These are phyloP conservation scores for Coleophoma eucalyptorum DNA, from an alignment of 2,329 filamentous ascomycete genomes.

Conservation along the genomic window DNA sequence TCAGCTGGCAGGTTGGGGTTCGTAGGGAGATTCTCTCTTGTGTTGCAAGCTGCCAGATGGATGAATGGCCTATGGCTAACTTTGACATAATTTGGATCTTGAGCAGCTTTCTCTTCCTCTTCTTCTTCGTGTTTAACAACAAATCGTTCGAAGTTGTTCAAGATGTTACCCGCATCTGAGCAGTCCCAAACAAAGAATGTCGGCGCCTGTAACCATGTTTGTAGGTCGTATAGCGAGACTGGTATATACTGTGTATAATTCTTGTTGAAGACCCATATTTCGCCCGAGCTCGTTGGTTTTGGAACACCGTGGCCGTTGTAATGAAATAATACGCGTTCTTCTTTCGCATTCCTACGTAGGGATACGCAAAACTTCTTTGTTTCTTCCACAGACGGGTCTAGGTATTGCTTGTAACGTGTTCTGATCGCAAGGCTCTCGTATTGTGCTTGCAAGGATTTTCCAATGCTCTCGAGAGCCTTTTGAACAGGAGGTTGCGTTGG, in stretches of 20 bases:
- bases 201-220: conserved; percentile 92
- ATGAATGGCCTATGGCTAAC: conserved; percentile 69
- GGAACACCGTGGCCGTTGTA: conserved; percentile 98
- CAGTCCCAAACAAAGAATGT: conserved; percentile 98
- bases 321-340: conserved; percentile 94
- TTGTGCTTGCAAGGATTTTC: conserved; percentile 91
- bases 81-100: conserved; percentile 81
- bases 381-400: conserved; percentile 95
- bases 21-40: conserved; percentile 89
- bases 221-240: conserved; percentile 89
- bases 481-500: conserved; percentile 75
- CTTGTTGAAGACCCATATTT: conserved; percentile 99
- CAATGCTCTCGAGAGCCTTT: conserved; percentile 90
- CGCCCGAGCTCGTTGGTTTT: conserved; percentile 89
- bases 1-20: conserved; percentile 92
- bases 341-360: conserved; percentile 85
- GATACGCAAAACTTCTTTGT: conserved; percentile 95
- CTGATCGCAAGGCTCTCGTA: conserved; percentile 94
- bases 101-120: conserved; percentile 69
- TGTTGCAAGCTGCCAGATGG: conserved; percentile 85
- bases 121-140: conserved; percentile 93
- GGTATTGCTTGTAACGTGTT: conserved; percentile 95
- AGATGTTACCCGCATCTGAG: conserved; percentile 92
- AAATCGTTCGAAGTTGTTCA: conserved; percentile 91
- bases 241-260: conserved; percentile 99